Percentiles rank a stretch among this genome's conserved stretches.
phyloP scores from a whole-genome alignment of 768 basidiomycete species.

The Mycena olivaceomarginata region DNA sequence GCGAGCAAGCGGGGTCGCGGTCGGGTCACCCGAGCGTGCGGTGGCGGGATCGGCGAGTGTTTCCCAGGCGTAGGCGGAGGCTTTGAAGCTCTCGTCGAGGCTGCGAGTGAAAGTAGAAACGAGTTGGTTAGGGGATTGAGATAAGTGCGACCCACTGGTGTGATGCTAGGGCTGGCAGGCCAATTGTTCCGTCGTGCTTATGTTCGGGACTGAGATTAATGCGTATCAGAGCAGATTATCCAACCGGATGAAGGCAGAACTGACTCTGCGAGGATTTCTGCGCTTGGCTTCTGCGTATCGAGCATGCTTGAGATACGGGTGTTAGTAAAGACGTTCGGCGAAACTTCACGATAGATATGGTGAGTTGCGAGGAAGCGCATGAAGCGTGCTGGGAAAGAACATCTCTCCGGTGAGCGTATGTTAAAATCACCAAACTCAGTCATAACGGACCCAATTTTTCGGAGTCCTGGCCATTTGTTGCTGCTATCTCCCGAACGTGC shows the following conservation, averaged over 20 bases:
- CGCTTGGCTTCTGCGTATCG: slow-evolving; percentile 55
- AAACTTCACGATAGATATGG: slow-evolving; percentile 54
- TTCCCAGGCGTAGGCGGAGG: slow-evolving; percentile 55
- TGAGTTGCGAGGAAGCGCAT: slow-evolving; percentile 61
- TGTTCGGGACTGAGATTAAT: slow-evolving; percentile 26
- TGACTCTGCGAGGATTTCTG: slow-evolving; percentile 53
- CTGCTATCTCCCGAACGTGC: slow-evolving; percentile 59
- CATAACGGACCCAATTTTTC: slow-evolving; percentile 57
- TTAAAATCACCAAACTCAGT: background rate
- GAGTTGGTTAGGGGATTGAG: background rate
- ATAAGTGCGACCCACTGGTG: slow-evolving; percentile 47
- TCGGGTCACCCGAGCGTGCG: slow-evolving; percentile 49
- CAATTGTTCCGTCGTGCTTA: slow-evolving; percentile 47
- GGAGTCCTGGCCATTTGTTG: slow-evolving; percentile 51
- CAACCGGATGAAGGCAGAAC: slow-evolving; percentile 15
- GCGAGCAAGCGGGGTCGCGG: slow-evolving; percentile 47
- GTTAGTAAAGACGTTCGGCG: slow-evolving; percentile 57
- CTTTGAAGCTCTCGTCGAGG: slow-evolving; percentile 56
- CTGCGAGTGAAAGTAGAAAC: slow-evolving; percentile 35
- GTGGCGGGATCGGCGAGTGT: slow-evolving; percentile 53
- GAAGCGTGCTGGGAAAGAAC: slow-evolving; percentile 53
- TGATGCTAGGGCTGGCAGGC: slow-evolving; percentile 49
- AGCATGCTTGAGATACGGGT: slow-evolving; percentile 60
- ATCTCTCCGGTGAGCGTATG: background rate
- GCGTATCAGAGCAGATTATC: background rate